phyloP scores from a whole-genome alignment of 345 rosid species.

The Hirschfeldia incana region DNA sequence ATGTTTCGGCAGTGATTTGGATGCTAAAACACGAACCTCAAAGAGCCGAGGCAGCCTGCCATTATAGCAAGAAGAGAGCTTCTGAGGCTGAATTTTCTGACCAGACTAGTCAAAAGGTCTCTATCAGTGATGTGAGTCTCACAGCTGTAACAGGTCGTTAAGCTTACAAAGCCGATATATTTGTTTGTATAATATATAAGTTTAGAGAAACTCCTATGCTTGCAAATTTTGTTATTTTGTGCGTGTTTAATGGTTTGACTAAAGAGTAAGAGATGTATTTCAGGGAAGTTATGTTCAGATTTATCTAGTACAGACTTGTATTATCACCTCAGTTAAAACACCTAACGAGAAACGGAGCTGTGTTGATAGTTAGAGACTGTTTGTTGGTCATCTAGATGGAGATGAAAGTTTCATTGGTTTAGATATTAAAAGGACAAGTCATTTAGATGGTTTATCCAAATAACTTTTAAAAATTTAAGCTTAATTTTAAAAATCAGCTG shows the following conservation, averaged over 20 bases:
- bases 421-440: no score
- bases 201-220: background rate
- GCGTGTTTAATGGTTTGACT: constrained; percentile 5
- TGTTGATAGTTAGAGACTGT: no score
- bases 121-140: constrained; percentile 36
- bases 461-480: no score
- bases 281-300: background rate
- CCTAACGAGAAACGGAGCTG: no score
- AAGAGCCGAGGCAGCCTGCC: constrained; percentile 32
- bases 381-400: no score
- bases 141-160: constrained; percentile 35
- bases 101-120: constrained; percentile 36
- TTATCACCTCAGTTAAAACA: background rate
- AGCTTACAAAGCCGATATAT: constrained; percentile 3
- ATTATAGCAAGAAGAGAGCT: constrained; percentile 23
- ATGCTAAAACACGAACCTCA: constrained; percentile 29
- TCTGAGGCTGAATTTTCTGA: constrained; percentile 36
- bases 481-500: no score
- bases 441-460: no score
- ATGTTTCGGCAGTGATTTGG: constrained; percentile 38
- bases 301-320: background rate
- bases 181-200: background rate
- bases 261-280: background rate
- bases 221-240: background rate
- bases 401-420: no score